Evolutionary conservation across 164 flowering plant species (phyloP), one percentile per base, ranked within the genome.

Genomic region (Pachysandra terminalis): DNA sequence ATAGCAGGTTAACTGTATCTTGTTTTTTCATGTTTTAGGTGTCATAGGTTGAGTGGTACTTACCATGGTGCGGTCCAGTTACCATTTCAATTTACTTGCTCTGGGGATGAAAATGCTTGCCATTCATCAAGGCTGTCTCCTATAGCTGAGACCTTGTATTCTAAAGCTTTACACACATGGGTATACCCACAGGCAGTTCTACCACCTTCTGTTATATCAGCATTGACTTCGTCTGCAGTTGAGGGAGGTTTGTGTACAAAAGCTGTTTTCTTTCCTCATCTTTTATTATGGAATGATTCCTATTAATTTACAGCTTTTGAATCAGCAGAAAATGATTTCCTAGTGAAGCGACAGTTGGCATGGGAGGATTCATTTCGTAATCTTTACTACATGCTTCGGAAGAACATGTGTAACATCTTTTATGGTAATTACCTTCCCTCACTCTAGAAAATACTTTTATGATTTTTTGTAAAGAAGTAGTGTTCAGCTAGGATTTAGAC

Each of bases 311-410:
- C 27, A 22, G 55, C 48, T 54, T 28, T 63, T 54, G 35, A 57
- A 41, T 65, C 64, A 77, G 84, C 64, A 72, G 93, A 86, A 70
- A 76, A 64, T 24, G 95, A 91, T 69, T 94, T 94, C 77, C 76
- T 94, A 68, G 75, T 71, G 56, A 84, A 82, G 65, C 81, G 99
- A 16, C 96, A 87, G 28, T 68, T 66, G 52, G 91, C 84, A 27
- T 96, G 99, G 99, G 93, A 93, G 73, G 96, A 89, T 63, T 86
- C 99, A 65, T 96, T 96, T 78, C 86, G 89, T 40, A 81, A 84
- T 80, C 96, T 96, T 23, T 93, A 96, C 75, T 90, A 87, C 81
- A 85, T 87, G 95, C 84, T 96, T 57, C 81, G 98, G 61, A 90
- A 87, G 84, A 82, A 81, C 57, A 56, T 67, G 21, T 90, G 98